Percentiles rank a stretch among this genome's conserved stretches.
These are phyloP conservation scores for Trichoderma asperelloides DNA, from an alignment of 495 filamentous ascomycete genomes.

Conservation along the genomic window DNA sequence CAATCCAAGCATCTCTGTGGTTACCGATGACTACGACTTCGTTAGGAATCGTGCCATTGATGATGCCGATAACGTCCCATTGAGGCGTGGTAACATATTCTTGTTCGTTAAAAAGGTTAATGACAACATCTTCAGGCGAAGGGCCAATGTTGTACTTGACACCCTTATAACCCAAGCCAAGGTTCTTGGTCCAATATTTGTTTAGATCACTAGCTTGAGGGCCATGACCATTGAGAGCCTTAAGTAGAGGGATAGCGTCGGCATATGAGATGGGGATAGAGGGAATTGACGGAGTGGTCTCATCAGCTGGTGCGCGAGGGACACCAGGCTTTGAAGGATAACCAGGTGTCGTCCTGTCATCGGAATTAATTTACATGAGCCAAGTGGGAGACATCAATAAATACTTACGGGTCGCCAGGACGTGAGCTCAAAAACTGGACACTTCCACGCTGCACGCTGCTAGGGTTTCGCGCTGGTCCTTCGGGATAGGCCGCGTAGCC, in stretches of 20 bases:
- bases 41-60: slow-evolving; percentile 74
- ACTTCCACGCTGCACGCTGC: slow-evolving; percentile 88
- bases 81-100: slow-evolving; percentile 82
- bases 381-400: neutral
- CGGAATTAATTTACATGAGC: slow-evolving; percentile 7
- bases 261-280: slow-evolving; percentile 86
- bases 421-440: slow-evolving; percentile 66
- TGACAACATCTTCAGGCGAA: slow-evolving; percentile 60
- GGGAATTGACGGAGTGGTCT: slow-evolving; percentile 71
- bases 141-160: slow-evolving; percentile 91
- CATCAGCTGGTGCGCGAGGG: slow-evolving; percentile 61
- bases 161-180: slow-evolving; percentile 69
- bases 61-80: slow-evolving; percentile 92
- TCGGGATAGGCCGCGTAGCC: slow-evolving; percentile 75
- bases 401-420: slow-evolving; percentile 49
- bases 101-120: slow-evolving; percentile 82
- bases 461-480: slow-evolving; percentile 80
- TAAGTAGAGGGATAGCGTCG: slow-evolving; percentile 78
- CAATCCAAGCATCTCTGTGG: slow-evolving; percentile 91
- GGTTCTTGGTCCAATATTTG: slow-evolving; percentile 56
- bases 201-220: slow-evolving; percentile 71
- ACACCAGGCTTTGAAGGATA: slow-evolving; percentile 88
- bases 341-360: slow-evolving; percentile 69
- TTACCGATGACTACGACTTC: slow-evolving; percentile 93
- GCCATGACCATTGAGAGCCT: slow-evolving; percentile 81